These are phyloP conservation scores for Saccharomycopsis capsularis DNA, from an alignment of 805 yeast species.

Conservation along the genomic window DNA sequence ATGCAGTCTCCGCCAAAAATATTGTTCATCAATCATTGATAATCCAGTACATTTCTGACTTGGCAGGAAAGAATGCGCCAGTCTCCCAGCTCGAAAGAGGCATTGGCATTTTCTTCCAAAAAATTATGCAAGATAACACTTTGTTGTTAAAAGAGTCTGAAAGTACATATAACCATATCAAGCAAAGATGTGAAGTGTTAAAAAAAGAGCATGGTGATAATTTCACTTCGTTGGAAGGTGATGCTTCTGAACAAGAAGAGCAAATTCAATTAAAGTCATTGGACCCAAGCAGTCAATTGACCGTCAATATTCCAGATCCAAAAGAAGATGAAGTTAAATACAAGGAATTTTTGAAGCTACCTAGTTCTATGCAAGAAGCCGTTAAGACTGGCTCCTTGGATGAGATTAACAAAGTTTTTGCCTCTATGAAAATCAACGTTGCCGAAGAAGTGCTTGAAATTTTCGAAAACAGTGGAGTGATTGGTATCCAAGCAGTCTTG, in stretches of 20 bases:
- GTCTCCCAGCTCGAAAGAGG: constrained; percentile 25
- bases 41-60: constrained; percentile 56
- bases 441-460: constrained; percentile 52
- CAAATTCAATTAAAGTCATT: constrained; percentile 83
- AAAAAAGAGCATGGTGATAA: constrained; percentile 38
- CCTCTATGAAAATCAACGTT: constrained; percentile 53
- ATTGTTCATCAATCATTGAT: constrained; percentile 76
- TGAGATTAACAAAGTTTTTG: constrained; percentile 77
- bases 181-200: constrained; percentile 63
- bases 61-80: constrained; percentile 31
- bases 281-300: constrained; percentile 73
- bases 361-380: constrained; percentile 64
- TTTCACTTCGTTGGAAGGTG: constrained; percentile 25
- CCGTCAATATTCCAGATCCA: constrained; percentile 61
- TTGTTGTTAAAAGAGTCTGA: constrained; percentile 57
- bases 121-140: constrained; percentile 60
- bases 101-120: constrained; percentile 60
- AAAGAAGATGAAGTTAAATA: constrained; percentile 37
- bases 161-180: constrained; percentile 69
- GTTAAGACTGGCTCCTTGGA: constrained; percentile 65
- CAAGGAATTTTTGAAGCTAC: constrained; percentile 51
- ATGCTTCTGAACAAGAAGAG: constrained; percentile 29
- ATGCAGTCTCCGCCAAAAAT: constrained; percentile 47
- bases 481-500: constrained; percentile 70
- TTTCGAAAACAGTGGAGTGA: constrained; percentile 70